A percentile compares a stretch with the other conserved stretches of the same genome.
These are phyloP conservation scores for Colletotrichum sp. DNA, from an alignment of 2,329 filamentous ascomycete genomes.

Conservation along the genomic window DNA sequence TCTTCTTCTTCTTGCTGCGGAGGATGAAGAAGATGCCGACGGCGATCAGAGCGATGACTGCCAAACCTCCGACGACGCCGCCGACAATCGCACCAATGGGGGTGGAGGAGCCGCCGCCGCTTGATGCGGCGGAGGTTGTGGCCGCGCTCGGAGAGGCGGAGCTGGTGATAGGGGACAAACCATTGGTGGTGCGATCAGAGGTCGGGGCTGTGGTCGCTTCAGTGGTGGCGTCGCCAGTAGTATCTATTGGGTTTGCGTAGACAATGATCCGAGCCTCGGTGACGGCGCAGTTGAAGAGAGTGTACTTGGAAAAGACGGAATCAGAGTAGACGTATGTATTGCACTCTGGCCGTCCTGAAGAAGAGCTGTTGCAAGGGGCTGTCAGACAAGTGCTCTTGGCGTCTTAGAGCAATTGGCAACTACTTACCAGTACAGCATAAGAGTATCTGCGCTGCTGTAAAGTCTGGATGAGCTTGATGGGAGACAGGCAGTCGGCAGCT, in stretches of 20 bases:
- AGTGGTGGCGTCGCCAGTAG: neutral
- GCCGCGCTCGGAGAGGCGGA: neutral
- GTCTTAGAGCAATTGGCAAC: neutral
- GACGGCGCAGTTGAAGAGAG: constrained; percentile 32
- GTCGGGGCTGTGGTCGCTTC: neutral
- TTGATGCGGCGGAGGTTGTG: constrained; percentile 25
- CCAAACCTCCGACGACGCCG: constrained; percentile 41
- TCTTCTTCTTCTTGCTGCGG: constrained; percentile 29
- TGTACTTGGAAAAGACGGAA: constrained; percentile 28
- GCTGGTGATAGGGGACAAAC: neutral
- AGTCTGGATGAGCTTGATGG: constrained; percentile 25
- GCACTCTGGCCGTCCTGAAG: constrained; percentile 29
- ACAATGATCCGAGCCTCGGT: constrained; percentile 25
- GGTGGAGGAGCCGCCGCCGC: constrained; percentile 32
- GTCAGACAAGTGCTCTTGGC: neutral
- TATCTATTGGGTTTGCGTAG: constrained; percentile 23
- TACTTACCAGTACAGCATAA: constrained; percentile 36
- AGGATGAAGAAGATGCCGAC: constrained; percentile 33
- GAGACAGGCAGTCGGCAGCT: constrained; percentile 29
- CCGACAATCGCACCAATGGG: constrained; percentile 42
- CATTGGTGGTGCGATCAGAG: neutral
- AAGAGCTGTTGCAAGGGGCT: constrained; percentile 20
- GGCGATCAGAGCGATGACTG: constrained; percentile 30
- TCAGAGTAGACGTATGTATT: constrained; percentile 31
- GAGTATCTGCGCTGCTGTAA: constrained; percentile 28